Conservation (phyloP, 2,329 filamentous ascomycete species). For the Zasmidium angulare region DNA sequence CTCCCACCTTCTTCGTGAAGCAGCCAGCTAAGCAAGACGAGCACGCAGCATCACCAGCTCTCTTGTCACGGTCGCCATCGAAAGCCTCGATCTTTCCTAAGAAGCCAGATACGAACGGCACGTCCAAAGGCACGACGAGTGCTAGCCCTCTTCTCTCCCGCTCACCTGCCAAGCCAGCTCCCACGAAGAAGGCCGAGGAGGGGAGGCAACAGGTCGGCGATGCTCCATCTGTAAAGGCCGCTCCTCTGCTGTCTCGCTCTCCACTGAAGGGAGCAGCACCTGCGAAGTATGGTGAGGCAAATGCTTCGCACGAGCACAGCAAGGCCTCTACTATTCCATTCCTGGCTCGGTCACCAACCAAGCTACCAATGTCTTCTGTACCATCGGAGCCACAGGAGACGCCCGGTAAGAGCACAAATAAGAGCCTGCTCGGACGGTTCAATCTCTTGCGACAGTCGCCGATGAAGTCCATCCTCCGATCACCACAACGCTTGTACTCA, state of each 20-base stretch:
- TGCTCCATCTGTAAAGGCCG: conserved; percentile 14
- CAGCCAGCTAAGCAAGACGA: conserved; percentile 6
- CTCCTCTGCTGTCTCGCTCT: conserved; percentile 30
- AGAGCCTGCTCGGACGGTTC: conserved; percentile 42
- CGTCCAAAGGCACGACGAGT: conserved; percentile 2
- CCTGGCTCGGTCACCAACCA: conserved; percentile 36
- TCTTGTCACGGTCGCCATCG: conserved; percentile 32
- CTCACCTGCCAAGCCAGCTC: conserved; percentile 24
- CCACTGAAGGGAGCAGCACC: conserved; percentile 28
- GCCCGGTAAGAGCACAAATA: conserved; percentile 31
- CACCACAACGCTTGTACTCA: conserved; percentile 59
- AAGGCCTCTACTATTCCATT: conserved; percentile 26
- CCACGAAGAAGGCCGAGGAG: conserved; percentile 11
- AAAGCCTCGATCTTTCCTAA: conserved; percentile 26
- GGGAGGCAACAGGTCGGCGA: background rate
- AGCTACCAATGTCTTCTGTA: conserved; percentile 18
- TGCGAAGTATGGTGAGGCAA: conserved; percentile 20
- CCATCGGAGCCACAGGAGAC: conserved; percentile 18
- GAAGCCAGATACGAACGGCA: background rate
- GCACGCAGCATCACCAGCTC: conserved; percentile 19
- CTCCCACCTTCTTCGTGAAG: conserved; percentile 9
- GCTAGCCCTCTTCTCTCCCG: conserved; percentile 28
- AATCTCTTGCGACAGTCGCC: conserved; percentile 53
- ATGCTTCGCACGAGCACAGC: conserved; percentile 15
- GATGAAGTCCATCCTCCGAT: conserved; percentile 64